Base-by-base conservation (phyloP, 306 rosid species). In the Malus sylvestris region DNA sequence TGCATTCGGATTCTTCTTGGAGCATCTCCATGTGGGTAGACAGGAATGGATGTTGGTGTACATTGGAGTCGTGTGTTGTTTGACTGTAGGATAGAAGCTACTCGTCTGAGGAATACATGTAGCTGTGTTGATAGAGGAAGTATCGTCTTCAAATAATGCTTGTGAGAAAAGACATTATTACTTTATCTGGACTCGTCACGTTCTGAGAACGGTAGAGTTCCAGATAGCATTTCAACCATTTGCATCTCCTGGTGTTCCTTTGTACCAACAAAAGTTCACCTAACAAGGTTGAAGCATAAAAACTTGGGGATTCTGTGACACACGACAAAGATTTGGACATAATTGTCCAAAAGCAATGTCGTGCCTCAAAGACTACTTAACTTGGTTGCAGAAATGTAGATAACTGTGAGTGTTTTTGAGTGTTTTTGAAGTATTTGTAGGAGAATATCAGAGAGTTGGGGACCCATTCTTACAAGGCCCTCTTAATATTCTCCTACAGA, bases 71-170 rank as follows among this genome's bases (percentile, higher is more conserved):
- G 33, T 19, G 10, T 52, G 22, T 18, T 30, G 45, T 11, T 70
- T 12, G 40, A 3, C 18, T 23, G 38, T 7, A 23, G 44, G 35
- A 27, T 14, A 19, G 22, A 27, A 25, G 14, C 63, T 40, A 25
- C 16, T 25, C 15, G 46, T 10, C 25, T 18, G 20, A 27, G 40
- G 68, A 63, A 16, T 63, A 66, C 20, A 23, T 23, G 64, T 20
- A 68, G 59, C 77, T 12, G 81, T 76, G 65, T 78, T 71, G 67
- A 64, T 67, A 29, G 81, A 82, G 66, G 82, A 84, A 81, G 77
- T 3, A 68, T 16, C 77, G 44, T 73, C 57, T 63, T 57, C 77
- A 38, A n/a, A 44, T 2, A 68, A 64, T 70, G 70, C 62, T 72
- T 70, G 16, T 1, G 81, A 44, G 29, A 11, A 70, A 30, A 66